Evolutionary conservation across 768 basidiomycete genomes (phyloP).

Genomic region (Boletus coccyginus): DNA sequence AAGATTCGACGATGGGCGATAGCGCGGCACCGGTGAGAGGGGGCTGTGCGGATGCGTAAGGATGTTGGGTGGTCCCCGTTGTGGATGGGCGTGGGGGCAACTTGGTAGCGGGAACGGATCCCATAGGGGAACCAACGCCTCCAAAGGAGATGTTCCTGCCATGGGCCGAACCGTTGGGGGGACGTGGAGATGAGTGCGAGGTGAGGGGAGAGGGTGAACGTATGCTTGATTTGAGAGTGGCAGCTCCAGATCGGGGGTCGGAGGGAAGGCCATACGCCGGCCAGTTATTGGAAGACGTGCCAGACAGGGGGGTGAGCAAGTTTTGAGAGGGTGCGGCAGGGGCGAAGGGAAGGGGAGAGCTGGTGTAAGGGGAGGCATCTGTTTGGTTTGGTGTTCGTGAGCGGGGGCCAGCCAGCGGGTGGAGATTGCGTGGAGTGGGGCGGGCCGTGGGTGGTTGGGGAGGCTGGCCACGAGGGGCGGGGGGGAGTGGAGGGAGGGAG

Average conservation of each 20-base stretch:
- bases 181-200: constrained; percentile 32
- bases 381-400: constrained; percentile 55
- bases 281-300: constrained; percentile 38
- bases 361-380: constrained; percentile 47
- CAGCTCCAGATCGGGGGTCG: constrained; percentile 57
- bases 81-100: constrained; percentile 44
- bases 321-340: constrained; percentile 26
- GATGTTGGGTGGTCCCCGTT: constrained; percentile 46
- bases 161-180: constrained; percentile 46
- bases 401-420: constrained; percentile 33
- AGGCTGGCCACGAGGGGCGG: constrained; percentile 66
- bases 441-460: constrained; percentile 44
- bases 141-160: constrained; percentile 51
- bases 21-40: constrained; percentile 42
- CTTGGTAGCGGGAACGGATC: constrained; percentile 37
- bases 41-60: constrained; percentile 57
- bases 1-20: constrained; percentile 74
- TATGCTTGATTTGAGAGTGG: constrained; percentile 38
- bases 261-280: constrained; percentile 53
- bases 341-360: constrained; percentile 37
- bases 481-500: constrained; percentile 64
- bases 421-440: constrained; percentile 29
- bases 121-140: constrained; percentile 41
- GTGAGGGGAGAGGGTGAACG: constrained; percentile 34
- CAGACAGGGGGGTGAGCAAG: constrained; percentile 41